Evolutionary conservation across 345 rosid genomes (phyloP).

Genomic region (Brassica napus): DNA sequence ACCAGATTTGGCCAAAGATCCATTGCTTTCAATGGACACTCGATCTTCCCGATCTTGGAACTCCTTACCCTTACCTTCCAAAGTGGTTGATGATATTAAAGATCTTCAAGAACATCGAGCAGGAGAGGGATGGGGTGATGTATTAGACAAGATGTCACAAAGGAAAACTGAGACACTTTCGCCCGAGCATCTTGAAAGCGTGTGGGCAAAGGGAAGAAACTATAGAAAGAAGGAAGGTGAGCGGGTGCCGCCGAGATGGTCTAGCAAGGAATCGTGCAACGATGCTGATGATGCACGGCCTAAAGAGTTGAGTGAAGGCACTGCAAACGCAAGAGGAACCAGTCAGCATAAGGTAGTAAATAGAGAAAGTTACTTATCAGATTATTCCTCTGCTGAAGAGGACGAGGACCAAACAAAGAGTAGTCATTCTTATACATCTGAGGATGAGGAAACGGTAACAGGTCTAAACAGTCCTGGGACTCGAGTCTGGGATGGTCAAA

Average conservation of each 20-base stretch:
- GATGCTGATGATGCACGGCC: slow-evolving; percentile 39
- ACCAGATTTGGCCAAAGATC: slow-evolving; percentile 65
- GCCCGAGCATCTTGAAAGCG: slow-evolving; percentile 91
- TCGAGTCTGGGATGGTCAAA: slow-evolving; percentile 95
- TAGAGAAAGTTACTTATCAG: slow-evolving; percentile 41
- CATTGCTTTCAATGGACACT: slow-evolving; percentile 85
- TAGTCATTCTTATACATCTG: slow-evolving; percentile 70
- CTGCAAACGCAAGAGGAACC: slow-evolving; percentile 32
- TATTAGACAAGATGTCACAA: slow-evolving; percentile 73
- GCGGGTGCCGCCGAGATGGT: slow-evolving; percentile 36
- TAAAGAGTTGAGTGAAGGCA: slow-evolving; percentile 29
- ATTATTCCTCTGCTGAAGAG: slow-evolving; percentile 52
- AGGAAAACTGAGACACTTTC: slow-evolving; percentile 90
- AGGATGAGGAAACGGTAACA: slow-evolving; percentile 76
- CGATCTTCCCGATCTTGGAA: slow-evolving; percentile 74
- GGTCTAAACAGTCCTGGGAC: slow-evolving; percentile 93
- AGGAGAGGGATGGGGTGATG: slow-evolving; percentile 79
- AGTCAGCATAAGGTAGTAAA: slow-evolving; percentile 40
- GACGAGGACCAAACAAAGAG: slow-evolving; percentile 57
- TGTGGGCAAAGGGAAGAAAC: slow-evolving; percentile 97
- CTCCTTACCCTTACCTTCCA: slow-evolving; percentile 56
- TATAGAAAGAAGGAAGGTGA: slow-evolving; percentile 58
- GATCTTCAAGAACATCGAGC: slow-evolving; percentile 45
- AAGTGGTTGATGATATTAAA: slow-evolving; percentile 48
- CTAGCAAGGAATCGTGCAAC: slow-evolving; percentile 38